A percentile compares a stretch with the other conserved stretches of the same genome.
Evolutionary conservation across 805 yeast genomes (phyloP).

Genomic region (Wickerhamiella shivajii): DNA sequence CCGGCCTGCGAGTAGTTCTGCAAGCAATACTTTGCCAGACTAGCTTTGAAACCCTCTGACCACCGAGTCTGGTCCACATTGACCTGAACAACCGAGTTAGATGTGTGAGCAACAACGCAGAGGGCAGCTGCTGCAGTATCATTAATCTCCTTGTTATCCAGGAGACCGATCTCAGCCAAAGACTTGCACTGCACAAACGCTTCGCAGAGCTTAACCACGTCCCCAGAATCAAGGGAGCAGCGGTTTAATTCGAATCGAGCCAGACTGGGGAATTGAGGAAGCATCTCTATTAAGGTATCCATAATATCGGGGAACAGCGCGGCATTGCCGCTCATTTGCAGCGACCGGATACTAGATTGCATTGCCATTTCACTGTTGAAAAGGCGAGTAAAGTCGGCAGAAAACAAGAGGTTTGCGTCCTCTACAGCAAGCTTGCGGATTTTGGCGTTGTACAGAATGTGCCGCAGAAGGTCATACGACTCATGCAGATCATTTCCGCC

Average conservation of each 20-base stretch:
- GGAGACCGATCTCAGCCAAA: slow-evolving; percentile 52
- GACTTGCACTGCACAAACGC: slow-evolving; percentile 53
- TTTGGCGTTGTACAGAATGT: slow-evolving; percentile 25
- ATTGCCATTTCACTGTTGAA: slow-evolving; percentile 32
- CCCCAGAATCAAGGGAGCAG: slow-evolving; percentile 42
- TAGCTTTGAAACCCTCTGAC: slow-evolving; percentile 49
- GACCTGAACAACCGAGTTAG: slow-evolving; percentile 48
- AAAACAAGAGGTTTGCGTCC: slow-evolving; percentile 13
- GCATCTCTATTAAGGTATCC: slow-evolving; percentile 40
- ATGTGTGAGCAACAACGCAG: slow-evolving; percentile 51
- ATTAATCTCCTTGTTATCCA: slow-evolving; percentile 46
- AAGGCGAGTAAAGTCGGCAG: slow-evolving; percentile 19
- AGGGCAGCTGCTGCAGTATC: slow-evolving; percentile 49
- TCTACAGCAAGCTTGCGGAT: slow-evolving; percentile 45
- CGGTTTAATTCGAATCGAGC: slow-evolving; percentile 58
- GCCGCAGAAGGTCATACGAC: slow-evolving; percentile 16
- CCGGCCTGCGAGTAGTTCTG: slow-evolving; percentile 45
- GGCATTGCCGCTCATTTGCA: slow-evolving; percentile 63
- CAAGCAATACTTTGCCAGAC: slow-evolving; percentile 67
- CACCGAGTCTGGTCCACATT: slow-evolving; percentile 52
- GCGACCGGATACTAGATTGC: slow-evolving; percentile 45
- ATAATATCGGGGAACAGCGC: slow-evolving; percentile 49
- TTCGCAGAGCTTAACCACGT: slow-evolving; percentile 47
- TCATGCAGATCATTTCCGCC: slow-evolving; percentile 57
- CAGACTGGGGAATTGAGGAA: slow-evolving; percentile 55